Base-by-base conservation (phyloP, 2,329 filamentous ascomycete species). In the Colletotrichum karsti region DNA sequence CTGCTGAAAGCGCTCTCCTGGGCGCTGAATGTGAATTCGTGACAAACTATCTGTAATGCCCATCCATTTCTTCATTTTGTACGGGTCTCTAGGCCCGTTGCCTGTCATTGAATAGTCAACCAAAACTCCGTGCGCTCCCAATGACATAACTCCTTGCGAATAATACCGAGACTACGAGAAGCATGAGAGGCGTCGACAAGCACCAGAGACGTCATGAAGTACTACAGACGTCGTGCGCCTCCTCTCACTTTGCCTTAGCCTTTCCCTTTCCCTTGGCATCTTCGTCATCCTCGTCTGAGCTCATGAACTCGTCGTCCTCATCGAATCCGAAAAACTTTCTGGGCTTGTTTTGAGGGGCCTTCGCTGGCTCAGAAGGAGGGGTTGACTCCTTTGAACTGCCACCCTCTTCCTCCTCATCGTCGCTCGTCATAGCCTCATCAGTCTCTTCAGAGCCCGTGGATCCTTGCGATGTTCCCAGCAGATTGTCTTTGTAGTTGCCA, bases 271-370 rank as follows among this genome's bases (percentile, higher is more conserved):
- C 41, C 53, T 48, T 64, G 20, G 33, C 73, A 26, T 81, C 78
- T 6, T 82, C 80, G 12, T 87, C 85, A 35, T 91, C 46, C 26
- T 51, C 89, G 57, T 88, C 87, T 9, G 87, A 90, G 73, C 89
- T 92, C 87, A 91, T 89, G 70, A 91, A 92, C 73, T 93, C 91
- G 51, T 94, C 92, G 60, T 93, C 91, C 35, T 95, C 92, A 69
- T 94, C 92, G 80, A 94, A 95, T 0, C 92, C 92, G 73, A 91
- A 92, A 74, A 94, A 93, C 0, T 85, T 82, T 74, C 73, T 82
- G 18, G 76, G 76, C 71, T 82, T 81, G 53, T 67, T 76, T 65
- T 80, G 85, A 69, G 74, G 76, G 5, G 78, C 75, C 10, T 80
- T 74, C 35, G 77, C 75, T 3, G 78, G 70, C 44, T 84, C 82